Evolutionary conservation across 805 yeast genomes (phyloP).

Genomic region (Ogataea paraovalis): DNA sequence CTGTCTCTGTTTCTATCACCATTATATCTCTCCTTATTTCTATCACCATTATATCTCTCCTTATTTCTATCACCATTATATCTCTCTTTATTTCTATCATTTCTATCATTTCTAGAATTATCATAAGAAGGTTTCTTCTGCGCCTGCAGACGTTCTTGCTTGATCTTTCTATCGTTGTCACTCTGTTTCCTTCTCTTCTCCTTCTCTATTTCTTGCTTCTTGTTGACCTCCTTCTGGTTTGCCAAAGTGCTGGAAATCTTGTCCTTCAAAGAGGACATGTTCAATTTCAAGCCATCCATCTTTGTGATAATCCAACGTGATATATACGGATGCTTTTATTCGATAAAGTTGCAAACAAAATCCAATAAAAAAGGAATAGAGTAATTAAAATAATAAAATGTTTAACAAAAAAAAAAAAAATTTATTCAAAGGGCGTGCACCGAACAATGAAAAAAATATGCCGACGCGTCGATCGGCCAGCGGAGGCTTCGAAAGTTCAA

Average conservation of each 20-base stretch:
- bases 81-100: no score
- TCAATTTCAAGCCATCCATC: slow-evolving; percentile 45
- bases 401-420: slow-evolving; percentile 1
- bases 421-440: background rate
- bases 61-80: no score
- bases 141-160: slow-evolving; percentile 1
- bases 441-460: background rate
- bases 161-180: slow-evolving; percentile 17
- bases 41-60: no score
- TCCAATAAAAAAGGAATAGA: background rate
- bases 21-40: no score
- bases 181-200: slow-evolving; percentile 23
- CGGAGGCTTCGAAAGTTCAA: background rate
- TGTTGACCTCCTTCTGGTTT: slow-evolving; percentile 17
- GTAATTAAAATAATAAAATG: background rate
- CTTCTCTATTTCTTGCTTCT: slow-evolving; percentile 15
- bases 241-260: slow-evolving; percentile 54
- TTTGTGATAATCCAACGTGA: background rate
- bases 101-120: background rate
- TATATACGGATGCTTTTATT: background rate
- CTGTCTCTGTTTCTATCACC: background rate
- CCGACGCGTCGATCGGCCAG: background rate
- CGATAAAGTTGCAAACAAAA: no score
- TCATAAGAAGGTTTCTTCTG: no score
- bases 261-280: slow-evolving; percentile 57